phyloP scores from a whole-genome alignment of 2,329 filamentous ascomycete species.

The Diaporthe sp. region DNA sequence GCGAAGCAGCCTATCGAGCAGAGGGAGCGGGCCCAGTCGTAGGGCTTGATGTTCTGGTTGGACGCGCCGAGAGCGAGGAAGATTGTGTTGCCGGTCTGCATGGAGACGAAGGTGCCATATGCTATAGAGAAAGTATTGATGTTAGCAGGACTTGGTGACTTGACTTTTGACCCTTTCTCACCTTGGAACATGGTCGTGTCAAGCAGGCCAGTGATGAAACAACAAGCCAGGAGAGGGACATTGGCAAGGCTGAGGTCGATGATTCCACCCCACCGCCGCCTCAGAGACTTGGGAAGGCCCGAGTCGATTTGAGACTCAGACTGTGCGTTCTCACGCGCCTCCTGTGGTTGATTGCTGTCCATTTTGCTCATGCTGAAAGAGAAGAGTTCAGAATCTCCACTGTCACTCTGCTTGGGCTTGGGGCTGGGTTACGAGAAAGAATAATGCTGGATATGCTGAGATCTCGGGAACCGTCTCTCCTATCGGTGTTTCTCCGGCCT shows the following conservation, averaged over 20 bases:
- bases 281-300: background rate
- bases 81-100: constrained; percentile 57
- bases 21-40: constrained; percentile 57
- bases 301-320: background rate
- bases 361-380: background rate
- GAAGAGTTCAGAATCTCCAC: background rate
- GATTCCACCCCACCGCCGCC: background rate
- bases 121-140: constrained; percentile 44
- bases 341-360: background rate
- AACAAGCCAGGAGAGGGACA: constrained; percentile 39
- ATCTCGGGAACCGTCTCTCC: background rate
- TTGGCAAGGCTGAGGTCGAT: constrained; percentile 37
- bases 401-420: background rate
- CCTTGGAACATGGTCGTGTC: constrained; percentile 42
- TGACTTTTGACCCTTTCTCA: background rate
- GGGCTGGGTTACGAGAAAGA: background rate
- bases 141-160: background rate
- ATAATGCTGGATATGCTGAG: background rate
- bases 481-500: background rate
- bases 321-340: background rate
- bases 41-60: constrained; percentile 53
- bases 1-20: constrained; percentile 57
- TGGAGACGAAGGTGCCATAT: constrained; percentile 57
- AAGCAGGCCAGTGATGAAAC: constrained; percentile 41
- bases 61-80: constrained; percentile 57